Base-by-base conservation (phyloP, 2,329 filamentous ascomycete species). In the Aspergillus quadrilineatus region DNA sequence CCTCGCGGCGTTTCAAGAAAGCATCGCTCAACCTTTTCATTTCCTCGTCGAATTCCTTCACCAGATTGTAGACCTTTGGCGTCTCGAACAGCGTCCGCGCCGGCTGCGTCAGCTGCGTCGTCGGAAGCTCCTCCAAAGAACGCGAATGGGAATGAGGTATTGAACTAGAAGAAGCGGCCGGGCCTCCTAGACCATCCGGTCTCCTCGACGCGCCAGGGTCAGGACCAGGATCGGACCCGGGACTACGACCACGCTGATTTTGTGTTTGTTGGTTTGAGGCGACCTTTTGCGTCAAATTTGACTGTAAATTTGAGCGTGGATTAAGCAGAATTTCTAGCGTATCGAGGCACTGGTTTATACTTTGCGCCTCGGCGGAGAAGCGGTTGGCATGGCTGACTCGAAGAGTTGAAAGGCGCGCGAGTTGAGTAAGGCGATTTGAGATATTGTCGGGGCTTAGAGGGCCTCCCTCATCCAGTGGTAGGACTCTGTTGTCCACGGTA, bases 321-420 rank as follows among this genome's bases (percentile, higher is more conserved):
- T 71, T 65, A 5, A 70, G 58, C 28, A 70, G 59, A 5, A 59
- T 53, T 51, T 78, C 75, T 30, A 77, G 71, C 42, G 65, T 68
- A 43, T 75, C 72, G 26, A 77, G 69, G 49, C 74, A 69, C 15
- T 65, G 62, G 43, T 75, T 69, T 9, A 77, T 65, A 12, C 64
- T 61, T 10, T 63, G 64, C 12, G 71, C 61, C 14, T 68, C 66
- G n/a, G 59, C 56, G 60, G 67, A 63, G 37, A 67, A n/a, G 2
- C 39, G 34, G 3, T 26, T 15, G 37, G 26, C 6, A 7, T 6
- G 8, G n/a, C 28, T 49, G n/a, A 12, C 17, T 4, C 26, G 22
- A 9, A 49, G n/a, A 9, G 17, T 46, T 46, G 43, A 6, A 6
- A 17, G 12, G 12, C 6, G 12, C 15, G 22, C 10, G 14, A 50